Evolutionary conservation across 2,329 filamentous ascomycete genomes (phyloP).

Genomic region (Gnomoniopsis sp.): DNA sequence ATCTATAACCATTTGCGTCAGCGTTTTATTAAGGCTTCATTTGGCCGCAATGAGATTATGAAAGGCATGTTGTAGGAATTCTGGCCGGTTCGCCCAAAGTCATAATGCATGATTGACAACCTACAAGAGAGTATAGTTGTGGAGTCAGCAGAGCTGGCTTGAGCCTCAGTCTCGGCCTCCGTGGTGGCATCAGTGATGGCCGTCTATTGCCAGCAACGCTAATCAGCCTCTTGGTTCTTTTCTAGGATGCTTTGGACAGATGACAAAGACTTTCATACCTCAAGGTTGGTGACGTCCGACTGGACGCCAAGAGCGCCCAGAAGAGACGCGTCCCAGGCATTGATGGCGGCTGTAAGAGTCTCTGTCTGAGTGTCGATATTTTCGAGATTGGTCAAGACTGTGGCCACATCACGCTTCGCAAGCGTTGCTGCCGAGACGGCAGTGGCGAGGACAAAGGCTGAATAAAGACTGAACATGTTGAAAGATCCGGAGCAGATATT

Average conservation of each 20-base stretch:
- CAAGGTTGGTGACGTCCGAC: neutral
- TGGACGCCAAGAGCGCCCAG: slow-evolving; percentile 11
- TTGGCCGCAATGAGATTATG: neutral
- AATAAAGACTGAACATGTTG: slow-evolving; percentile 16
- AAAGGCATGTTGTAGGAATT: neutral
- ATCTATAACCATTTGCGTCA: neutral
- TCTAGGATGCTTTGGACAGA: neutral
- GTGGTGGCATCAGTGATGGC: slow-evolving; percentile 9
- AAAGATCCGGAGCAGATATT: neutral
- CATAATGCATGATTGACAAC: neutral
- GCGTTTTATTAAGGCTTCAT: neutral
- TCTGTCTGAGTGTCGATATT: slow-evolving; percentile 10
- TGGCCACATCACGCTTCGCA: slow-evolving; percentile 4
- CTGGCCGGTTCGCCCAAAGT: neutral
- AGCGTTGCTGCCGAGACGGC: slow-evolving; percentile 12
- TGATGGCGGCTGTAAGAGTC: slow-evolving; percentile 8
- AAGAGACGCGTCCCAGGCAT: slow-evolving; percentile 9
- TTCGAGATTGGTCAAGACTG: slow-evolving; percentile 11
- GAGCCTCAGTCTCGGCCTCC: slow-evolving; percentile 5
- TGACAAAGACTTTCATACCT: neutral
- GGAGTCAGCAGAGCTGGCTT: slow-evolving; percentile 11
- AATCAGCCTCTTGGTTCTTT: neutral
- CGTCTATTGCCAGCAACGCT: neutral
- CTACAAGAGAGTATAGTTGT: slow-evolving; percentile 7
- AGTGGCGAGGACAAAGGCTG: slow-evolving; percentile 5